These are phyloP conservation scores for Leccinum ochraceum DNA, from an alignment of 768 basidiomycete genomes.

Conservation along the genomic window DNA sequence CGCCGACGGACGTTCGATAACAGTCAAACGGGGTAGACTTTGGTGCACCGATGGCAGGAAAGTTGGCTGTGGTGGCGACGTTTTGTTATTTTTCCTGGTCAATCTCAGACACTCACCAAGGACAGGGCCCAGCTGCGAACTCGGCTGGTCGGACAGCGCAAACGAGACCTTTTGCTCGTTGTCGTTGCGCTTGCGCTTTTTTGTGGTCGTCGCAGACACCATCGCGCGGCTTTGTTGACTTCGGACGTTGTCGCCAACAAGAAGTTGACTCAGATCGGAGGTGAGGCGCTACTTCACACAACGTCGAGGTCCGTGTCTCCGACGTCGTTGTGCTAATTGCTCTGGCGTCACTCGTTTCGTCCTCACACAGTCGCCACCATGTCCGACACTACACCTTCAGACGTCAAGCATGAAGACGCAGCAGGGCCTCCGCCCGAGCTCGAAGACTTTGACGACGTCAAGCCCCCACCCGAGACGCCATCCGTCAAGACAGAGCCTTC, in stretches of 20 bases:
- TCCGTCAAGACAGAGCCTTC: conserved; percentile 32
- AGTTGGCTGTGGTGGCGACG: conserved; percentile 13
- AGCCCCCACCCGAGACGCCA: conserved; percentile 30
- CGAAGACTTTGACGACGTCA: conserved; percentile 25
- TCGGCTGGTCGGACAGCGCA: conserved; percentile 36
- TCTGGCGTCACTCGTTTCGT: conserved; percentile 23
- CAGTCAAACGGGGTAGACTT: conserved; percentile 59
- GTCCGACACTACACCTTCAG: conserved; percentile 9
- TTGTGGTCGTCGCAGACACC: conserved; percentile 31
- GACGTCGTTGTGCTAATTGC: conserved; percentile 5
- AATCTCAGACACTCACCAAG: conserved; percentile 43
- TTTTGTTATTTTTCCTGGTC: conserved; percentile 1
- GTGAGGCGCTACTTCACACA: conserved; percentile 20
- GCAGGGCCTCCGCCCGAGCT: conserved; percentile 14
- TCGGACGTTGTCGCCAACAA: conserved; percentile 4
- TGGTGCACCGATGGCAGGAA: conserved; percentile 62
- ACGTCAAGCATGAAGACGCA: conserved; percentile 13
- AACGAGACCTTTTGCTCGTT: conserved; percentile 39
- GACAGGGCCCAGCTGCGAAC: conserved; percentile 47
- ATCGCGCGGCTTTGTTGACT: conserved; percentile 21
- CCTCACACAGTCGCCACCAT: conserved; percentile 30
- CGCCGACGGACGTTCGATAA: conserved; percentile 47
- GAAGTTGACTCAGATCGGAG: neutral
- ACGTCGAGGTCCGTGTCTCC: conserved; percentile 23
- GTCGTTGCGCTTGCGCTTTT: conserved; percentile 52